These are phyloP conservation scores for Hypsizygus marmoreus DNA, from an alignment of 768 basidiomycete genomes.

Conservation along the genomic window DNA sequence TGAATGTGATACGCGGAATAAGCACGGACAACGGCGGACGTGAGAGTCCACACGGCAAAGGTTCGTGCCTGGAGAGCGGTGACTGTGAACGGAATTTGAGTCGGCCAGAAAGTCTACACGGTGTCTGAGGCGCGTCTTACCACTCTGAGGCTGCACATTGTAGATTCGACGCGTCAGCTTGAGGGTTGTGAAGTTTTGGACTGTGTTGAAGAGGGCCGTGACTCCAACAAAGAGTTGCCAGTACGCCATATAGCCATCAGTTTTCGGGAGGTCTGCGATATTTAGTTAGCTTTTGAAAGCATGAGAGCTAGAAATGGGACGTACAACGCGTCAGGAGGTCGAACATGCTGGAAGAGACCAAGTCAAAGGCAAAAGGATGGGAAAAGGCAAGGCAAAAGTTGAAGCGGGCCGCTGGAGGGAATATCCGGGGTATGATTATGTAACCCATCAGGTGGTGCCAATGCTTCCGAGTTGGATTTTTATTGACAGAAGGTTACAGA, in stretches of 20 bases:
- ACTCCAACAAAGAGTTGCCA: conserved; percentile 86
- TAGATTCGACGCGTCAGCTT: conserved; percentile 82
- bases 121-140: conserved; percentile 26
- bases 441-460: conserved; percentile 6
- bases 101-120: neutral
- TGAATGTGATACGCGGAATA: conserved; percentile 92
- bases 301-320: conserved; percentile 1
- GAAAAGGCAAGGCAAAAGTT: neutral
- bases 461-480: conserved; percentile 1
- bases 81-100: conserved; percentile 48
- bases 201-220: conserved; percentile 81
- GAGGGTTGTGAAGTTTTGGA: conserved; percentile 80
- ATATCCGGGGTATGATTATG: neutral
- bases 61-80: conserved; percentile 85
- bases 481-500: conserved; percentile 10
- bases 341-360: conserved; percentile 4
- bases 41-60: conserved; percentile 90
- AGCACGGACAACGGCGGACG: conserved; percentile 76
- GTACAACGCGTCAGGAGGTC: conserved; percentile 13
- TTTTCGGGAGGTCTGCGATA: conserved; percentile 59
- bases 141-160: conserved; percentile 40
- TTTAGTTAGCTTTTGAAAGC: no score
- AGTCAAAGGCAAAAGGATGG: neutral
- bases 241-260: conserved; percentile 73
- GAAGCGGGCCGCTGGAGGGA: neutral